Base-by-base conservation (phyloP, 2,329 filamentous ascomycete genomes). In the Epichloe scottii region DNA sequence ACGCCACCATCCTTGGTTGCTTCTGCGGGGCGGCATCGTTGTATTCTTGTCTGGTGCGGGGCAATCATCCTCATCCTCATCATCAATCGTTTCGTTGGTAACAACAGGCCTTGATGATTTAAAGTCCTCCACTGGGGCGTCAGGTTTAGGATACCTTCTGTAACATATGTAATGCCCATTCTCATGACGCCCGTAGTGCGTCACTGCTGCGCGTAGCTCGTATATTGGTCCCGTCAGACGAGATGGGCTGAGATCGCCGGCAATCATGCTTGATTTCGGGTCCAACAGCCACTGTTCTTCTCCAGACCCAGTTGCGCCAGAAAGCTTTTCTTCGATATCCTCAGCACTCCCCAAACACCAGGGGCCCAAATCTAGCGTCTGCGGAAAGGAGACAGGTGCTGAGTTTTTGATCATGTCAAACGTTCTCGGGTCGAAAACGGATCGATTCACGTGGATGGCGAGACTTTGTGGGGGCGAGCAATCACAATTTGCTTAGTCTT, bases 101-200 rank as follows among this genome's bases (percentile, higher is more conserved):
- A 37, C 14, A 33, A 39, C 12, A 3, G 46, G 4, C 12, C 33
- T 15, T 12, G 33, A 21, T 5, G 37, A 8, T 15, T 48, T 17
- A 11, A 34, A 0, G 15, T 48, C 41, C 12, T 19, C 43, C 4
- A 33, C 39, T 10, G 50, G 44, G 0, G 34, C 40, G 4, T 42
- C 47, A 8, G 56, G 52, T 5, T 62, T 61, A 15, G 79, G 74
- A 60, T 88, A 84, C 60, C 85, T 87, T 48, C 88, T 79, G 66
- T 93, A 95, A 64, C 89, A 95, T 39, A 96, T 82, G 59, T 98
- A 97, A 68, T 98, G 93, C 0, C 93, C 93, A 59, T 95, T 95
- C 55, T 96, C 89, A 64, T 97, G 93, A 34, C 86, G 77, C 4
- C 93, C 93, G 55, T 86, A 87, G 63, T 97, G 93, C 1, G 89